Base-by-base conservation (phyloP, 2,329 filamentous ascomycete genomes). In the Leptographium wingfieldii region DNA sequence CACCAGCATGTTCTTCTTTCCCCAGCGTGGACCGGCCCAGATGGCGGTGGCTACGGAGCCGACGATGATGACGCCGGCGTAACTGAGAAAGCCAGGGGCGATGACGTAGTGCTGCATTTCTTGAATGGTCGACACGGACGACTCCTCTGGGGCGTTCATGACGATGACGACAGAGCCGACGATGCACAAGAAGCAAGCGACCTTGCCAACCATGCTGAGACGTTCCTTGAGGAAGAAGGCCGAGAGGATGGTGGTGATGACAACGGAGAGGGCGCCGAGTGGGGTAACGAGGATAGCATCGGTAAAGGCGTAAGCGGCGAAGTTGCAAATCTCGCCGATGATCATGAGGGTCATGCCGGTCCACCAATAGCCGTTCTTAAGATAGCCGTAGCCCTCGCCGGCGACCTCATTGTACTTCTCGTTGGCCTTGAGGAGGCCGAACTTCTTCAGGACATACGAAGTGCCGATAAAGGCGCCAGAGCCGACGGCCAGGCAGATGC, bases 341-440 rank as follows among this genome's bases (percentile, higher is more conserved):
- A 97, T 96, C 94, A 99, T 97, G 61, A 97, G 80, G 0, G 78
- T 91, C 94, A 99, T 97, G 67, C 94, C 94, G 1, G 77, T 73
- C 94, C 94, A 99, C 94, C 94, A 99, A 77, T 82, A 96, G 25
- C 78, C 78, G 69, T 97, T 97, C 76, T 95, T 96, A 67, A 99
- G 83, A 71, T 97, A 99, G 63, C 92, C 92, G 72, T 97, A 97
- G 60, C 94, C 94, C 73, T 97, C 92, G 62, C 94, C 94, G 0
- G 94, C 92, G 65, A 89, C 90, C 74, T 97, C 91, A 63, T 95
- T 88, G 77, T 97, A 97, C 72, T 97, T 97, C 67, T 89, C 85
- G 73, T 97, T 99, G 57, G 94, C 92, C 71, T 85, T 91, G 63
- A 99, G 79, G 66, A 99, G 75, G 5, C 94, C 94, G 62, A 89